phyloP scores from a whole-genome alignment of 352 stramenopile species.

The Pythium guiyangense region DNA sequence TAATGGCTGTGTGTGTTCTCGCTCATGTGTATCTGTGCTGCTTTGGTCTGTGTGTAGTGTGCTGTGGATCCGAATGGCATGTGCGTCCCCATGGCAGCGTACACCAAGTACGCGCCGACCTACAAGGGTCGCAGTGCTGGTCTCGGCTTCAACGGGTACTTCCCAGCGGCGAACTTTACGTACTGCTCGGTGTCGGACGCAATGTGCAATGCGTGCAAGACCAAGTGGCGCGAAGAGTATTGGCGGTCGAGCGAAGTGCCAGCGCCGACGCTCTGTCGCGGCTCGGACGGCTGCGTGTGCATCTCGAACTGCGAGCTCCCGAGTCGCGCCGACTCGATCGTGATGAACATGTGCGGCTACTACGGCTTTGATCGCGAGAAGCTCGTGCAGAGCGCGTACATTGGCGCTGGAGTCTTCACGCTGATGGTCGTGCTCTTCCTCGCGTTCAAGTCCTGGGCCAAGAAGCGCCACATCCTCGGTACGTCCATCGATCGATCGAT shows the following conservation, averaged over 20 bases:
- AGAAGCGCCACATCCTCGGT: slow-evolving; percentile 2
- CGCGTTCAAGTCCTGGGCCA: slow-evolving; percentile 1
- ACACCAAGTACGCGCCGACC: slow-evolving; percentile 1
- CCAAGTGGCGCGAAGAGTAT: slow-evolving; percentile 9
- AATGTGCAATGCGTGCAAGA: slow-evolving; percentile 9
- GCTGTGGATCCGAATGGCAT: slow-evolving; percentile 10
- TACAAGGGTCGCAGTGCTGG: not conserved
- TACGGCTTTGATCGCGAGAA: slow-evolving; percentile 6
- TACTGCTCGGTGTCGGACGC: slow-evolving; percentile 10
- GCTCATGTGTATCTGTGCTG: too few relatives aligned
- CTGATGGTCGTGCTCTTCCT: slow-evolving; percentile 2
- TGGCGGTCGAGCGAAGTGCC: not conserved
- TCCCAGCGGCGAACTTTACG: slow-evolving; percentile 14
- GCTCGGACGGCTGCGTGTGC: slow-evolving; percentile 10
- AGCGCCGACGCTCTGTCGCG: not conserved
- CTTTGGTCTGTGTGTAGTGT: slow-evolving; percentile 1
- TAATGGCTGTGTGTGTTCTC: not conserved
- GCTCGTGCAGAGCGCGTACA: slow-evolving; percentile 6
- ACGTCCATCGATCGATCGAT: not conserved
- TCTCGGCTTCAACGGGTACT: slow-evolving; percentile 9
- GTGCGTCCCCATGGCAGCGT: slow-evolving; percentile 12
- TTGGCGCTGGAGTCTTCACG: slow-evolving; percentile 1
- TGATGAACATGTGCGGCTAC: slow-evolving; percentile 4
- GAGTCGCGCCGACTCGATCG: slow-evolving; percentile 10
- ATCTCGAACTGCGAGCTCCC: slow-evolving; percentile 12